phyloP scores from a whole-genome alignment of 768 basidiomycete species.

The Galerina marginata region DNA sequence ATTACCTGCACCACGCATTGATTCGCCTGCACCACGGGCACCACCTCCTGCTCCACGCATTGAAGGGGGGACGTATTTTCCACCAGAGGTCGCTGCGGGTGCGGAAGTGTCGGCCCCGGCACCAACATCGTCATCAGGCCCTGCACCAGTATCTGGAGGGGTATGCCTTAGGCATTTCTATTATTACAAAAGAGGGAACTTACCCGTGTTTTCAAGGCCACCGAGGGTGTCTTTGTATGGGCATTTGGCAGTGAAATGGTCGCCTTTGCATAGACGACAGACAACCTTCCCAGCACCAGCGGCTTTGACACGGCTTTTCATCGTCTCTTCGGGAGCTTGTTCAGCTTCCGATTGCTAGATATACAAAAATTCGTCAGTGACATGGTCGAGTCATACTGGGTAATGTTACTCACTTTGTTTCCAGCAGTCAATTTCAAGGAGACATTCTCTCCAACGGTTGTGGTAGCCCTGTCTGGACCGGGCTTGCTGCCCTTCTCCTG shows the following conservation, averaged over 20 bases:
- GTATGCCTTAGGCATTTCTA: background rate
- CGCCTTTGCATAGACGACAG: conserved; percentile 95
- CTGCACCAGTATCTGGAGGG: conserved; percentile 35
- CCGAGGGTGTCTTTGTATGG: conserved; percentile 95
- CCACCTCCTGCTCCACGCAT: conserved; percentile 72
- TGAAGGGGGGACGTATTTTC: conserved; percentile 94
- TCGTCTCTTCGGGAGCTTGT: conserved; percentile 62
- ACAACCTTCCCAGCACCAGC: conserved; percentile 86
- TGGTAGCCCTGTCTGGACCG: conserved; percentile 93
- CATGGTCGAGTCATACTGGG: background rate
- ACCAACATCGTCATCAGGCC: conserved; percentile 45
- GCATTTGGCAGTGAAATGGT: conserved; percentile 98
- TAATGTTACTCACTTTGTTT: conserved; percentile 53
- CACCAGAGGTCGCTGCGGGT: conserved; percentile 51
- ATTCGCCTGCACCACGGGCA: conserved; percentile 73
- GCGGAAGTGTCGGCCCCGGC: conserved; percentile 41
- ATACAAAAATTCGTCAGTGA: background rate
- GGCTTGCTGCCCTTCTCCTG: conserved; percentile 84
- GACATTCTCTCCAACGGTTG: conserved; percentile 80
- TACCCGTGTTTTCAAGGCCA: conserved; percentile 68
- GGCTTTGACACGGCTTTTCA: conserved; percentile 70
- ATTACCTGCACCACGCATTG: conserved; percentile 67
- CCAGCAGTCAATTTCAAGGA: conserved; percentile 56
- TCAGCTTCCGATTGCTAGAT: conserved; percentile 68
- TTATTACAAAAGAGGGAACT: conserved; percentile 19